phyloP scores from a whole-genome alignment of 2,329 filamentous ascomycete genomes.

The Colletotrichum cordylinicola region DNA sequence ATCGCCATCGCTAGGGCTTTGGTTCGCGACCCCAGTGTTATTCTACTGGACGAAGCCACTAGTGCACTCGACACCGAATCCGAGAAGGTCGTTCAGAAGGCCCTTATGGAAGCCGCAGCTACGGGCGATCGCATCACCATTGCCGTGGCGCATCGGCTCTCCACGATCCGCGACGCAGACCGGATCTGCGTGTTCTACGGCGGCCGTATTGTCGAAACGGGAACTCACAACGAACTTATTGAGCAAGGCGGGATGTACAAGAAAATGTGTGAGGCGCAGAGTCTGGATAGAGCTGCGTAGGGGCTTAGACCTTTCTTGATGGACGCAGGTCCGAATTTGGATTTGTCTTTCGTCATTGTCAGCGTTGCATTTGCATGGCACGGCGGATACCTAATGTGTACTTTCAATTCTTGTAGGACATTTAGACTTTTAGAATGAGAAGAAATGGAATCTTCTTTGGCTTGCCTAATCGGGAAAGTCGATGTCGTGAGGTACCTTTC shows the following conservation, averaged over 20 bases:
- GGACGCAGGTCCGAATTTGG: background rate
- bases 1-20: slow-evolving; percentile 76
- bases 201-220: slow-evolving; percentile 4
- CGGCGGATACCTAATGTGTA: background rate
- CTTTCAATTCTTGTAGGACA: background rate
- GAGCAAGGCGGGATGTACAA: slow-evolving; percentile 7
- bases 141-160: slow-evolving; percentile 23
- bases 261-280: slow-evolving; percentile 22
- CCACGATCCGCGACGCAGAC: slow-evolving; percentile 23
- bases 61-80: slow-evolving; percentile 67
- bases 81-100: slow-evolving; percentile 68
- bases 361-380: background rate
- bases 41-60: slow-evolving; percentile 78
- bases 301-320: background rate
- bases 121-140: slow-evolving; percentile 13
- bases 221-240: slow-evolving; percentile 9
- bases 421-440: background rate
- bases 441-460: background rate
- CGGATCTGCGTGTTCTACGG: slow-evolving; percentile 16
- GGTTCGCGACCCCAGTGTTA: slow-evolving; percentile 66
- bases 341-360: background rate
- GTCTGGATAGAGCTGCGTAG: background rate
- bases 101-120: slow-evolving; percentile 48
- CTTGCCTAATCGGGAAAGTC: background rate
- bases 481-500: background rate